Evolutionary conservation across 208 protist species (phyloP), one percentile per base, ranked within the genome.

Genomic region (Porcisia hertigi): DNA sequence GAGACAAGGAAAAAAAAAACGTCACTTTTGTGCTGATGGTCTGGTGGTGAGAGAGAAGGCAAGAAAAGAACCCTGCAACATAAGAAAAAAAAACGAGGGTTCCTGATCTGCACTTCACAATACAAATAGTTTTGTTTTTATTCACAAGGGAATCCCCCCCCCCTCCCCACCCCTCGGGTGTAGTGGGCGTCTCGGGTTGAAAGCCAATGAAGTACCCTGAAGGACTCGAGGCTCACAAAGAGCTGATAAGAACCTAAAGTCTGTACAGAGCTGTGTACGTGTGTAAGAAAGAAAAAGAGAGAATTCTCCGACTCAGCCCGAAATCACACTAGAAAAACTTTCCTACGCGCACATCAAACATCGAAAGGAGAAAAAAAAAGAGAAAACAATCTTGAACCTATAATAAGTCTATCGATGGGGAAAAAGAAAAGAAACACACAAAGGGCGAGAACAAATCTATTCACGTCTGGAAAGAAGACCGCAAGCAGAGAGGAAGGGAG

Each of bases 1-100:
- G 80, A 81, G 34, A 69, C 55, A 73, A 72, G 47, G 20, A 34
- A 64, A 11, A 36, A n/a, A 77, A 49, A 65, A 20, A 66, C 4
- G 14, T 23, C 16, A 11, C 20, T 20, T 23, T 12, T 9, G 16
- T 11, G 23, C 25, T 30, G 20, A 60, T 30, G 23, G 23, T 60
- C 14, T 5, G 57, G 25, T 54, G 16, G 30, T 30, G 30, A 30
- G 30, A 30, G 30, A 30, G 30, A 30, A 30, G 30, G 30, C 30
- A 49, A 6, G 7, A 76, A 45, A 36, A 66, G 20, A n/a, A 4
- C 9, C 63, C 34, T 34, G 47, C 63, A n/a, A 43, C 43, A 57
- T 39, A 49, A 69, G 43, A 2, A 71, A 14, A 12, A 52, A 52
- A 12, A 52, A 12, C 11, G 47, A 41, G 14, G 16, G 16, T 49